Conservation (phyloP, 345 rosid species). For the Eucalyptus marginata region DNA sequence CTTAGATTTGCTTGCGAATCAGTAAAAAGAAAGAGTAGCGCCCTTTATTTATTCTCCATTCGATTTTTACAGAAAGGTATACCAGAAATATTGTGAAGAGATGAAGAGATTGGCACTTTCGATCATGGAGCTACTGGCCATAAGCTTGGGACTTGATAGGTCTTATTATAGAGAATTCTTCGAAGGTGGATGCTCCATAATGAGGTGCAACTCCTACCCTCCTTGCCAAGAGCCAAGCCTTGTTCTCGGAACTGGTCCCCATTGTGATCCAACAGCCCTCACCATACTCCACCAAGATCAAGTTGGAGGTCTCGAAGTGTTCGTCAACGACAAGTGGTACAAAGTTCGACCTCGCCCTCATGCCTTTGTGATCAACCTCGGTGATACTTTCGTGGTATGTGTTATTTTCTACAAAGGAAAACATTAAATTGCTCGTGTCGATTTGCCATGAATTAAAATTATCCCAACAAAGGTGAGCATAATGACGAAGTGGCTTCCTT, state of each 20-base stretch:
- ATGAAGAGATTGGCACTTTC: slow-evolving; percentile 10
- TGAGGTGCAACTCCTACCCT: slow-evolving; percentile 45
- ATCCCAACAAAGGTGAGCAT: background rate
- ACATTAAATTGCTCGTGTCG: background rate
- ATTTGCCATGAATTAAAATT: background rate
- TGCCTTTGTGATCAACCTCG: slow-evolving; percentile 47
- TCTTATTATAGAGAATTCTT: slow-evolving; percentile 14
- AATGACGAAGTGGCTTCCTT: background rate
- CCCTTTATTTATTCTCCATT: background rate
- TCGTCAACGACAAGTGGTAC: slow-evolving; percentile 17
- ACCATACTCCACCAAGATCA: slow-evolving; percentile 47
- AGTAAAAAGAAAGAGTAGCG: background rate
- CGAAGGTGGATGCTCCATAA: slow-evolving; percentile 17
- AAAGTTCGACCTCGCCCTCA: slow-evolving; percentile 20
- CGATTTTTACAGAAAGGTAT: slow-evolving; percentile 1
- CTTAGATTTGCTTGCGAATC: background rate
- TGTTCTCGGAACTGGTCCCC: slow-evolving; percentile 46
- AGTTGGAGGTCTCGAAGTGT: slow-evolving; percentile 47
- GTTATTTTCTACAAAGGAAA: background rate
- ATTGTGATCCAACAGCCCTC: slow-evolving; percentile 27
- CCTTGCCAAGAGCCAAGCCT: slow-evolving; percentile 26
- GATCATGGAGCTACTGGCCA: slow-evolving; percentile 19
- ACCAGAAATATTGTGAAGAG: slow-evolving; percentile 20
- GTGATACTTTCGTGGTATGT: slow-evolving; percentile 47
- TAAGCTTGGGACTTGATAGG: slow-evolving; percentile 25